Percentiles rank a stretch among this genome's conserved stretches.
Evolutionary conservation across 2,329 filamentous ascomycete species (phyloP).

Genomic region (Pyricularia pennisetigena): DNA sequence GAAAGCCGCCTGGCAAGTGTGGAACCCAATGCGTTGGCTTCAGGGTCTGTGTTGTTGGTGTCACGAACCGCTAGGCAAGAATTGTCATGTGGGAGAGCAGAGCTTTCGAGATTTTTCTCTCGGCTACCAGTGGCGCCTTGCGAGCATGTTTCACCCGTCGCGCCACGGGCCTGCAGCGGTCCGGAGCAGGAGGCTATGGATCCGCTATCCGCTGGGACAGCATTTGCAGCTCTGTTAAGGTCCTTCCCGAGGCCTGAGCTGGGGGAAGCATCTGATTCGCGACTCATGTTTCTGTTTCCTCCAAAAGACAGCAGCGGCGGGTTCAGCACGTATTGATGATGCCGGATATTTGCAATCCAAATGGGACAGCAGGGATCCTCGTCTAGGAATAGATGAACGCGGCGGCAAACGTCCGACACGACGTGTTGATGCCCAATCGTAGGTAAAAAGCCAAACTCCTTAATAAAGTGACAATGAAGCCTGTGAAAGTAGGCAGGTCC

Average conservation of each 20-base stretch:
- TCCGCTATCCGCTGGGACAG: background rate
- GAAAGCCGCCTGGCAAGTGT: background rate
- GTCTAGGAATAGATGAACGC: background rate
- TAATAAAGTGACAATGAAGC: background rate
- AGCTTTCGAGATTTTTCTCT: background rate
- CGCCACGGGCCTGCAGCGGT: background rate
- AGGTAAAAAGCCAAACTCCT: background rate
- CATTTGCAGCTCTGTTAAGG: background rate
- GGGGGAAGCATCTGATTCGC: background rate
- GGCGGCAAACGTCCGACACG: background rate
- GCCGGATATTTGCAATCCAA: background rate
- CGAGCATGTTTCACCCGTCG: background rate
- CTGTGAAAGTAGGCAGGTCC: background rate
- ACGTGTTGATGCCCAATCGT: background rate
- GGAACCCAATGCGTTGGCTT: background rate
- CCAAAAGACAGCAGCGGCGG: background rate
- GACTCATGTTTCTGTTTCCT: background rate
- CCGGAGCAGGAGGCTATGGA: background rate
- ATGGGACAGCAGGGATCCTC: background rate
- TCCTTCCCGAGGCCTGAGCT: background rate
- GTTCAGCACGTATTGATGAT: background rate
- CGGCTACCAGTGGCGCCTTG: background rate
- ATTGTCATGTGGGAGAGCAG: background rate
- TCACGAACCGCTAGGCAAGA: background rate
- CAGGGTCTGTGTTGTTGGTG: background rate